Conservation (phyloP, 2,329 filamentous ascomycete species). For the Talaromyces sp. region DNA sequence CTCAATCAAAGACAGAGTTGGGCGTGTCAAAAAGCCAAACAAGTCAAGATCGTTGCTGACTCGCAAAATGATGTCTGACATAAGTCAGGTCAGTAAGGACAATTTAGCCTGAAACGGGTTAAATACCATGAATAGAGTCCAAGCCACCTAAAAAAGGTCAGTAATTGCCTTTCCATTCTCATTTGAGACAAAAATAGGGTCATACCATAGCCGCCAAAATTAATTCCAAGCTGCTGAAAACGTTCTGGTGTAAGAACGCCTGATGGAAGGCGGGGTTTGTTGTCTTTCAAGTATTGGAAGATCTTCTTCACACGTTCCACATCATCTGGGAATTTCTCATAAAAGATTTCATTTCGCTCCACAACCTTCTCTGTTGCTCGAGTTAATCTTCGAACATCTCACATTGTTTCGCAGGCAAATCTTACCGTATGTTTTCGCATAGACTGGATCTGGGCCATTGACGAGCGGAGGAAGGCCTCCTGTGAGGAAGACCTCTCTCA, state of each 20-base stretch:
- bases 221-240: constrained; percentile 70
- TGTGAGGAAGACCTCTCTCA: constrained; percentile 77
- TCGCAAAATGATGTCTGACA: constrained; percentile 58
- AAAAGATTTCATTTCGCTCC: constrained; percentile 72
- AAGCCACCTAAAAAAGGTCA: constrained; percentile 50
- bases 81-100: constrained; percentile 11
- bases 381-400: constrained; percentile 11
- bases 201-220: constrained; percentile 67
- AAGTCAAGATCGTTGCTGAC: constrained; percentile 67
- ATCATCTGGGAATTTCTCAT: constrained; percentile 80
- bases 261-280: constrained; percentile 61
- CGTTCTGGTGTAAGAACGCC: constrained; percentile 66
- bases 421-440: constrained; percentile 59
- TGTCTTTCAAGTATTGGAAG: constrained; percentile 56
- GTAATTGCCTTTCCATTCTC: neutral
- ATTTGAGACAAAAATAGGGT: neutral
- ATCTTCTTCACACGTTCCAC: constrained; percentile 61
- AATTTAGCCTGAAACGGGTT: neutral
- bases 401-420: constrained; percentile 2
- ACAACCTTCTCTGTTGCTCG: constrained; percentile 50
- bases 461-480: constrained; percentile 78
- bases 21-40: constrained; percentile 68
- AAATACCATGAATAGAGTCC: constrained; percentile 60
- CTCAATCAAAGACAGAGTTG: constrained; percentile 65
- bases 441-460: constrained; percentile 66